phyloP scores from a whole-genome alignment of 371 early-diverging fungal species.

The Rhizopus delemar region DNA sequence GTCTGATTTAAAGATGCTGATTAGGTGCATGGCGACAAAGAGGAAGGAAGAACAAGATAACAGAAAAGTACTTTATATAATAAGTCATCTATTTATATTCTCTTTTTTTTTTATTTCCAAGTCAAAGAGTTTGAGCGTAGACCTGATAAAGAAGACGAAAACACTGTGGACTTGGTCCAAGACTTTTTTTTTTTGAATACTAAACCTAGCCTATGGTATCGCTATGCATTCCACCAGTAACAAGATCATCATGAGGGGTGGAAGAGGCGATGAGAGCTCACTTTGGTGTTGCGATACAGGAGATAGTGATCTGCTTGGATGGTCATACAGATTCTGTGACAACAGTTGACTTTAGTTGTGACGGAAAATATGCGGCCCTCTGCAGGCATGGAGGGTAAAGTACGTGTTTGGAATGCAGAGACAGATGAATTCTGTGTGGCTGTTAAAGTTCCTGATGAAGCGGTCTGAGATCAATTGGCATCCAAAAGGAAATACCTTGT shows the following conservation, averaged over 20 bases:
- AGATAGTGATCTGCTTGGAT: constrained; percentile 61
- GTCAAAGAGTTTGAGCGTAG: constrained; percentile 35
- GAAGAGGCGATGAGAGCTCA: constrained; percentile 91
- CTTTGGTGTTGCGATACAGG: constrained; percentile 90
- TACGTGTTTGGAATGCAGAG: constrained; percentile 78
- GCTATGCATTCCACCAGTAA: constrained; percentile 79
- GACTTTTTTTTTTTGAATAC: constrained; percentile 83
- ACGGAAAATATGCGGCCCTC: constrained; percentile 85
- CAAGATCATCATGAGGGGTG: constrained; percentile 75
- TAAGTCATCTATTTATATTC: too few species aligned
- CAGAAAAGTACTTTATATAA: too few species aligned
- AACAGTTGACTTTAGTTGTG: constrained; percentile 78
- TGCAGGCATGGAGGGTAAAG: constrained; percentile 95
- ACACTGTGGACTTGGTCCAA: constrained; percentile 73
- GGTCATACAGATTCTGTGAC: constrained; percentile 90
- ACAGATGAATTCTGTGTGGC: constrained; percentile 61
- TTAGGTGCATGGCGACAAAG: too few species aligned
- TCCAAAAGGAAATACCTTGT: constrained; percentile 86
- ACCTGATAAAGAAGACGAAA: constrained; percentile 54
- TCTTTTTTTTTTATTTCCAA: too few species aligned
- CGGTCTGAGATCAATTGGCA: constrained; percentile 90
- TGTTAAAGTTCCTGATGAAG: constrained; percentile 90
- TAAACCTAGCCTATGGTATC: constrained; percentile 88
- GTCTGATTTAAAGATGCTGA: too few species aligned
- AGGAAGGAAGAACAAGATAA: too few species aligned